A percentile compares a stretch with the other conserved stretches of the same genome.
Evolutionary conservation across 257 asterid species (phyloP).

Genomic region (Solanum appendiculatum): DNA sequence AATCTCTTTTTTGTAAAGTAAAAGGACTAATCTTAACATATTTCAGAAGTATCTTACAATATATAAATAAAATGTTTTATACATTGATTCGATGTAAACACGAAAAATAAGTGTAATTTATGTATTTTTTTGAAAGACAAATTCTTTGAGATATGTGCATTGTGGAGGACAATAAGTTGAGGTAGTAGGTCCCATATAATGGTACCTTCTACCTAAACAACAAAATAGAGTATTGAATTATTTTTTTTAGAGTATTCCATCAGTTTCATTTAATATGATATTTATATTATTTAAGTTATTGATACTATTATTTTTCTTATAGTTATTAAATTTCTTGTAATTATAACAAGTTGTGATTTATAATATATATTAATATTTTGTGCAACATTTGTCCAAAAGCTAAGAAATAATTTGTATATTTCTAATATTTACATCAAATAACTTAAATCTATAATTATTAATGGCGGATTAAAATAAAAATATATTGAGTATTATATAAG

Average conservation of each 20-base stretch:
- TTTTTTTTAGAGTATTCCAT: neutral
- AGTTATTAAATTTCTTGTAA: neutral
- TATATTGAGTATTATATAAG: neutral
- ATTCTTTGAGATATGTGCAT: neutral
- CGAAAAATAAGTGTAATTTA: accelerated
- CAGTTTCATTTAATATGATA: neutral
- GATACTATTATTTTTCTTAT: neutral
- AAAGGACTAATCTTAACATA: too few relatives aligned
- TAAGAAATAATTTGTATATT: neutral
- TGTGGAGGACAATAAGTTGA: neutral
- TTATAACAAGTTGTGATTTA: neutral
- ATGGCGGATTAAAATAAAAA: neutral
- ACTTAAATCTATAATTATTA: neutral
- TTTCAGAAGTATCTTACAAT: neutral
- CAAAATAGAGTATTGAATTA: neutral
- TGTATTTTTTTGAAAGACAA: neutral
- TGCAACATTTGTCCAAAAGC: neutral
- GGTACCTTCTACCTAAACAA: neutral
- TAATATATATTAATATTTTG: neutral
- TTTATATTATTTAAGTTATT: neutral
- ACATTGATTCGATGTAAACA: neutral
- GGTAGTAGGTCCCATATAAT: neutral
- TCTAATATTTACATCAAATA: neutral
- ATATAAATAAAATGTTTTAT: neutral
- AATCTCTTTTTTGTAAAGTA: too few relatives aligned